Percentiles rank a stretch among this genome's conserved stretches.
phyloP scores from a whole-genome alignment of 108 stramenopile species.

The Nitzschia sp. region DNA sequence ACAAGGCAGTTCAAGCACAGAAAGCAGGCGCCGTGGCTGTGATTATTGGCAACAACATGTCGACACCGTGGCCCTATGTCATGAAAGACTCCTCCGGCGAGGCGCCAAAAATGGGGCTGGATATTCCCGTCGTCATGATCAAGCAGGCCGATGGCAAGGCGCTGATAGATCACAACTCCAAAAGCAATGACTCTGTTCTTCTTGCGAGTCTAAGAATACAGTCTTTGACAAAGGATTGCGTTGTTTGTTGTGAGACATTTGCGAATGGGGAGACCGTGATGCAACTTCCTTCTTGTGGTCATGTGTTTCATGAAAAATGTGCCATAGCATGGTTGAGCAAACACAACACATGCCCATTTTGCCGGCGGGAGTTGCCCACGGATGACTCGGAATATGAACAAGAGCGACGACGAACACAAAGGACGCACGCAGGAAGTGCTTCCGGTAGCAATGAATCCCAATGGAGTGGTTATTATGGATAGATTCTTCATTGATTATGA shows the following conservation, averaged over 20 bases:
- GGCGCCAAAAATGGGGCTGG: slow-evolving; percentile 39
- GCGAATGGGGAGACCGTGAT: slow-evolving; percentile 55
- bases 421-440: slow-evolving; percentile 40
- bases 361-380: slow-evolving; percentile 79
- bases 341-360: slow-evolving; percentile 87
- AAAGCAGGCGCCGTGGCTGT: slow-evolving; percentile 73
- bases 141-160: slow-evolving; percentile 52
- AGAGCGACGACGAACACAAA: slow-evolving; percentile 53
- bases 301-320: slow-evolving; percentile 86
- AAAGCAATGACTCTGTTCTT: not conserved
- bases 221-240: slow-evolving; percentile 47
- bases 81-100: slow-evolving; percentile 79
- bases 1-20: slow-evolving; percentile 75
- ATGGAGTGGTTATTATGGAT: slow-evolving; percentile 27
- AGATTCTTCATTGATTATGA: no score
- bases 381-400: slow-evolving; percentile 81
- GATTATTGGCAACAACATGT: slow-evolving; percentile 53
- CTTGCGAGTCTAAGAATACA: slow-evolving; percentile 20
- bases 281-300: slow-evolving; percentile 70
- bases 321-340: slow-evolving; percentile 67
- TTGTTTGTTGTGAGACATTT: slow-evolving; percentile 68
- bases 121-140: slow-evolving; percentile 81
- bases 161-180: slow-evolving; percentile 23
- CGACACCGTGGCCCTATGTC: slow-evolving; percentile 75
- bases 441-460: not conserved